Evolutionary conservation across 2,329 filamentous ascomycete genomes (phyloP).

Genomic region (Microthyrium microscopicum): DNA sequence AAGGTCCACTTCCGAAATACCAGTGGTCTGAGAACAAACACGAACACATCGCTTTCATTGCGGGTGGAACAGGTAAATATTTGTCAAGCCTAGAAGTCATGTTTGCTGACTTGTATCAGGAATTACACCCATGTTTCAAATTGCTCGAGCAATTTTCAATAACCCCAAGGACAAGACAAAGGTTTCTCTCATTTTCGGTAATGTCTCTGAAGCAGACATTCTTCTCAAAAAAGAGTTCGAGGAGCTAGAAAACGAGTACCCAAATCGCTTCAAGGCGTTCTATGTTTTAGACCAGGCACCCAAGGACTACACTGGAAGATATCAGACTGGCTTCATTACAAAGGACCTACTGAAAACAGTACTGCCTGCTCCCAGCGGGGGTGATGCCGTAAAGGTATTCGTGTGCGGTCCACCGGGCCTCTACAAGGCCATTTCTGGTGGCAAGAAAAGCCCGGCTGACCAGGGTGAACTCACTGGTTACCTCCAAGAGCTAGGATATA

Average conservation of each 20-base stretch:
- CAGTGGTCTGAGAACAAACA: conserved; percentile 84
- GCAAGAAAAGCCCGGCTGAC: conserved; percentile 81
- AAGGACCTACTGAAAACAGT: conserved; percentile 93
- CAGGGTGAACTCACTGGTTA: conserved; percentile 78
- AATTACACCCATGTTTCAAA: conserved; percentile 96
- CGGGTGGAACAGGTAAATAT: conserved; percentile 91
- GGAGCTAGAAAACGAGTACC: conserved; percentile 85
- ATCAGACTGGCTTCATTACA: conserved; percentile 64
- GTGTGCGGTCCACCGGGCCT: conserved; percentile 84
- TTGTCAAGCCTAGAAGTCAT: no score
- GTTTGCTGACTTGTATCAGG: no score
- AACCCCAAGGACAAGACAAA: conserved; percentile 96
- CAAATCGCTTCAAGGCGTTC: conserved; percentile 87
- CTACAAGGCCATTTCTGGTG: conserved; percentile 84
- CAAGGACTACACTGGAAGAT: conserved; percentile 58
- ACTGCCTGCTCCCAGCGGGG: conserved; percentile 72
- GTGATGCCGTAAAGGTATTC: conserved; percentile 85
- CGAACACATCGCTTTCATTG: conserved; percentile 68
- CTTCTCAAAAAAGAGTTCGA: conserved; percentile 73
- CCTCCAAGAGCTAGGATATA: conserved; percentile 71
- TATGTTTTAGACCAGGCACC: conserved; percentile 80
- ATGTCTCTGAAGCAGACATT: conserved; percentile 79
- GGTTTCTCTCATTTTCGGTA: conserved; percentile 88
- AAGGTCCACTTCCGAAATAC: conserved; percentile 93
- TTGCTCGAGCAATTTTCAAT: conserved; percentile 79